These are phyloP conservation scores for Tuber aestivum DNA, from an alignment of 495 filamentous ascomycete species.

Conservation along the genomic window DNA sequence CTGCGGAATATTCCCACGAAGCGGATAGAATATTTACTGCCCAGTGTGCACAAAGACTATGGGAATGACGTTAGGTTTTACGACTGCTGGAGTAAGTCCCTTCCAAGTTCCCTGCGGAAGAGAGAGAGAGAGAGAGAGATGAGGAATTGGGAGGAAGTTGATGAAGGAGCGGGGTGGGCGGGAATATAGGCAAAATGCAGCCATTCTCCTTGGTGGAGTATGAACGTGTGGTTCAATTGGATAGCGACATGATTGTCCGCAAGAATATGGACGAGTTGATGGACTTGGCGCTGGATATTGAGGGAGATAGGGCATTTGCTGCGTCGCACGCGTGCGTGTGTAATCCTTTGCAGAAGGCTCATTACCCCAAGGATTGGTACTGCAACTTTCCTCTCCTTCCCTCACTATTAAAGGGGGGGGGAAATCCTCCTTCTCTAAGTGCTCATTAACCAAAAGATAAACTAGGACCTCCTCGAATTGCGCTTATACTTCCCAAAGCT, in stretches of 20 bases:
- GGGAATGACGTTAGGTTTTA: slow-evolving; percentile 66
- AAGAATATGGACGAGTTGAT: slow-evolving; percentile 83
- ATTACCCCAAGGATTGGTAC: slow-evolving; percentile 70
- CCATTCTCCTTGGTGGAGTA: slow-evolving; percentile 66
- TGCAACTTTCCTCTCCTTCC: slow-evolving; percentile 10
- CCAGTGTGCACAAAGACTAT: slow-evolving; percentile 54
- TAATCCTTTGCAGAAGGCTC: slow-evolving; percentile 67
- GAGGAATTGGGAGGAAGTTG: neutral
- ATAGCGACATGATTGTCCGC: slow-evolving; percentile 74
- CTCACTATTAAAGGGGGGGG: neutral
- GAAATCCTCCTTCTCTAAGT: neutral
- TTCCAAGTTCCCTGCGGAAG: neutral
- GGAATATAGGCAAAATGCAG: slow-evolving; percentile 56
- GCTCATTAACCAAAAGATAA: neutral
- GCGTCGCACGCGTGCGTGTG: slow-evolving; percentile 74
- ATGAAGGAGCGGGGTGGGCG: neutral
- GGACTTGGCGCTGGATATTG: slow-evolving; percentile 61
- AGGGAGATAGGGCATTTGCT: slow-evolving; percentile 57
- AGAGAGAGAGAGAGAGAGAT: neutral
- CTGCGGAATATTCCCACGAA: slow-evolving; percentile 58
- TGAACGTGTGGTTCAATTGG: slow-evolving; percentile 68
- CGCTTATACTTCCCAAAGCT: slow-evolving; percentile 66
- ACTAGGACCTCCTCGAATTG: slow-evolving; percentile 62
- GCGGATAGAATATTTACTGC: slow-evolving; percentile 59
- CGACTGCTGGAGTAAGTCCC: slow-evolving; percentile 61